phyloP scores from a whole-genome alignment of 495 filamentous ascomycete genomes.

The Xylaria castorea region DNA sequence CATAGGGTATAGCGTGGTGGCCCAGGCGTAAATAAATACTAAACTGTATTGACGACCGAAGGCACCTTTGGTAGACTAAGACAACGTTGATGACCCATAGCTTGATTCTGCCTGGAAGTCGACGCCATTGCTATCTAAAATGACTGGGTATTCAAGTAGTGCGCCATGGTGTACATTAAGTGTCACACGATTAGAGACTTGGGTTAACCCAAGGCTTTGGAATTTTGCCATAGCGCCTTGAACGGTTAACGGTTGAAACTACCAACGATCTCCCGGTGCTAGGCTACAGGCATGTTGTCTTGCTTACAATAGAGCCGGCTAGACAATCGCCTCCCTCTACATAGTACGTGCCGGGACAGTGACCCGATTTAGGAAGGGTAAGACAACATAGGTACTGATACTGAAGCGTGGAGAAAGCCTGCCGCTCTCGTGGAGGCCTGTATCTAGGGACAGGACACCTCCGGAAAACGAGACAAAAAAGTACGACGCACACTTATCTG shows the following conservation, averaged over 20 bases:
- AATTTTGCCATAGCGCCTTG: not conserved
- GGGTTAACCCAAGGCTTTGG: constrained; percentile 13
- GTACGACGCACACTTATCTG: constrained; percentile 20
- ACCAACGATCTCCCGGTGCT: constrained; percentile 22
- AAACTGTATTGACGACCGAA: constrained; percentile 1
- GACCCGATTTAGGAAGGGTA: not conserved
- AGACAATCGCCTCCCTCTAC: not conserved
- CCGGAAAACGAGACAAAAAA: constrained; percentile 20
- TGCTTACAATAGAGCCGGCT: constrained; percentile 3
- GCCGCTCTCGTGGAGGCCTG: constrained; percentile 7
- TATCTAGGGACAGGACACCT: not conserved
- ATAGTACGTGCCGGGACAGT: constrained; percentile 7
- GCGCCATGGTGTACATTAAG: constrained; percentile 3
- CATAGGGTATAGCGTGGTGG: constrained; percentile 29
- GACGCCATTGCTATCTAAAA: constrained; percentile 13
- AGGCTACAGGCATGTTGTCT: constrained; percentile 16
- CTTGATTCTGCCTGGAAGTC: constrained; percentile 17
- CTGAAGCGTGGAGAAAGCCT: not conserved
- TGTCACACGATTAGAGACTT: constrained; percentile 6
- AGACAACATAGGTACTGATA: not conserved
- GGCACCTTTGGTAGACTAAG: constrained; percentile 9
- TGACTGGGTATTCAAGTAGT: constrained; percentile 1
- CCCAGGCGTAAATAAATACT: not conserved
- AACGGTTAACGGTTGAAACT: constrained; percentile 18
- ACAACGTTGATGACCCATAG: constrained; percentile 16